A percentile compares a stretch with the other conserved stretches of the same genome.
Conservation (phyloP, 164 flowering plant genomes). For the Piper longum region DNA sequence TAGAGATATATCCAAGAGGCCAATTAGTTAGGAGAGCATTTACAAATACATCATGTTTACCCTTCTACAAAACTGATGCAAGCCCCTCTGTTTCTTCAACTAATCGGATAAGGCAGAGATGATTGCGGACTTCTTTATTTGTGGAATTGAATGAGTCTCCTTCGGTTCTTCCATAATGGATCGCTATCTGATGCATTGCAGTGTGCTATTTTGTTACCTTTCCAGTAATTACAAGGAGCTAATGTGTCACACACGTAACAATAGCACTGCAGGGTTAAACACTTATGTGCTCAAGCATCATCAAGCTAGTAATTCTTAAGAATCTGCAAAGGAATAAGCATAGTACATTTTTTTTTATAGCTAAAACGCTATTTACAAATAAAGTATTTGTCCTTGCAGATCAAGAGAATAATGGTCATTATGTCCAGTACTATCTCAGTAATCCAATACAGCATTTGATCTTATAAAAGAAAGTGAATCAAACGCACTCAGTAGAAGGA, state of each 20-base stretch:
- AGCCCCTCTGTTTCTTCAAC: background rate
- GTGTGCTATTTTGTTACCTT: background rate
- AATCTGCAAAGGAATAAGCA: background rate
- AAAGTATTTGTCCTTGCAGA: too few relatives aligned
- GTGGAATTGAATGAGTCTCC: background rate
- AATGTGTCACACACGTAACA: slow-evolving; percentile 7
- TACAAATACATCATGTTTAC: too few relatives aligned
- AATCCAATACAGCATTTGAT: too few relatives aligned
- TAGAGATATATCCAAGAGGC: too few relatives aligned
- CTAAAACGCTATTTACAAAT: too few relatives aligned
- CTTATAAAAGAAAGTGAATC: too few relatives aligned
- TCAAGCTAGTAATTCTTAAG: background rate
- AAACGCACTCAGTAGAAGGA: too few relatives aligned
- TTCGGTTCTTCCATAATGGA: slow-evolving; percentile 3
- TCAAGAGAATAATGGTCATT: too few relatives aligned
- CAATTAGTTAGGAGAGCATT: too few relatives aligned
- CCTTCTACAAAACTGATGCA: background rate
- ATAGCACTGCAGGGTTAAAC: slow-evolving; percentile 3
- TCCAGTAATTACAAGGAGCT: slow-evolving; percentile 7
- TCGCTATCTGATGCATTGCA: slow-evolving; percentile 4
- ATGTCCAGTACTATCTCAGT: too few relatives aligned
- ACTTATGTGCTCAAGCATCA: background rate
- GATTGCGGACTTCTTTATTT: too few relatives aligned
- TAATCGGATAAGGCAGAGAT: too few relatives aligned
- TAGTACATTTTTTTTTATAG: background rate